Percentiles rank a stretch among this genome's conserved stretches.
These are phyloP conservation scores for Ilex paraguariensis DNA, from an alignment of 305 asterid species.

Conservation along the genomic window DNA sequence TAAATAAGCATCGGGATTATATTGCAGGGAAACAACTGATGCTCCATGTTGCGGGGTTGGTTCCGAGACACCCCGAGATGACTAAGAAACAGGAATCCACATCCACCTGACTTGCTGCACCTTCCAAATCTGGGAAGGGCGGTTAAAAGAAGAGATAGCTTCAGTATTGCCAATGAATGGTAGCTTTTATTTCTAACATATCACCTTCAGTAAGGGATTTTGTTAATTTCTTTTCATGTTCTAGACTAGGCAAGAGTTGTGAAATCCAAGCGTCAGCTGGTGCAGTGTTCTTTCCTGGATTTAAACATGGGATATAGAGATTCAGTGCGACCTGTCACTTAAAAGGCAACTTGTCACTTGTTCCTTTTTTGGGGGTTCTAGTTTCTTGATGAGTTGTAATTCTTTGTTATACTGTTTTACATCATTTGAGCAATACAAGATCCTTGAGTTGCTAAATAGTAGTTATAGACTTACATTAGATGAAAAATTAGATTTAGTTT, in stretches of 20 bases:
- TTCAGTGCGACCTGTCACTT: neutral
- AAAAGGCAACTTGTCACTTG: neutral
- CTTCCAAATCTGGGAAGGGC: constrained; percentile 77
- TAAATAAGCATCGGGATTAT: neutral
- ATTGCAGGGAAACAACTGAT: constrained; percentile 69
- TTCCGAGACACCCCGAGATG: constrained; percentile 80
- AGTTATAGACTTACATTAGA: too few relatives aligned
- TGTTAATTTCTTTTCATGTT: too few relatives aligned
- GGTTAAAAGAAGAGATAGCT: constrained; percentile 73
- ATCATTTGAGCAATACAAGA: too few relatives aligned
- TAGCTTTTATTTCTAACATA: too few relatives aligned
- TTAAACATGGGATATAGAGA: neutral
- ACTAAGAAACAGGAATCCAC: constrained; percentile 71
- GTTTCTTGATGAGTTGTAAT: neutral
- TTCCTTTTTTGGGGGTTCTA: neutral
- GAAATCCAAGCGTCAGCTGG: neutral
- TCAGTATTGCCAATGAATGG: neutral
- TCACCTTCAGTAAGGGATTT: neutral
- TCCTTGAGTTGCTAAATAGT: too few relatives aligned
- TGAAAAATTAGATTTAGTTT: too few relatives aligned
- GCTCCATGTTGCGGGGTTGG: constrained; percentile 78
- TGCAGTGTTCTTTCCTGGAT: too few relatives aligned
- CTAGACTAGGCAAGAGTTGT: too few relatives aligned
- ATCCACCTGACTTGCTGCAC: constrained; percentile 43
- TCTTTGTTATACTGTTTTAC: too few relatives aligned